phyloP scores from a whole-genome alignment of 148 eudicot genomes.

The Linanthus parryae region DNA sequence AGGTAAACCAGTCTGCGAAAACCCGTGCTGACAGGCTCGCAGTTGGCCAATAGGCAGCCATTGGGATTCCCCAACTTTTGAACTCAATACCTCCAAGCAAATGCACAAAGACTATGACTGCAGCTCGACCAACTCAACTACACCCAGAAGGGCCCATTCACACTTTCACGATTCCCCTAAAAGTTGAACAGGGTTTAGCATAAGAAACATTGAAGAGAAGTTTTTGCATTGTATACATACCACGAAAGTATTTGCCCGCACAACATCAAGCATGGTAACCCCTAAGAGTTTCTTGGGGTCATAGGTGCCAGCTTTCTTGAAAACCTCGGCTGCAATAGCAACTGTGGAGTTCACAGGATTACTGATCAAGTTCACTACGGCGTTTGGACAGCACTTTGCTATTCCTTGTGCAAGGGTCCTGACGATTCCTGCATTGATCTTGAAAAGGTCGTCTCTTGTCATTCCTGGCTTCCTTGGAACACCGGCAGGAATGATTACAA shows the following conservation, averaged over 20 bases:
- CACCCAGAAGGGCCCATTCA: too few species aligned
- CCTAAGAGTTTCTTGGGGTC: conserved; percentile 90
- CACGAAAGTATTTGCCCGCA: conserved; percentile 98
- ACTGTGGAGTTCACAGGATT: conserved; percentile 97
- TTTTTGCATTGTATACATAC: too few species aligned
- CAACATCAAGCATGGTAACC: conserved; percentile 96
- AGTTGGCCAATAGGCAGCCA: too few species aligned
- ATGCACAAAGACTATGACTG: too few species aligned
- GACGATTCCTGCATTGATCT: conserved; percentile 97
- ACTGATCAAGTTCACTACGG: conserved; percentile 86
- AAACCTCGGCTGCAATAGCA: conserved; percentile 94
- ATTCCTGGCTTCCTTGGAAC: conserved; percentile 98
- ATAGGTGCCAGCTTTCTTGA: conserved; percentile 95
- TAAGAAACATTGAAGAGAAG: too few species aligned
- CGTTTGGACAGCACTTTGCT: conserved; percentile 79
- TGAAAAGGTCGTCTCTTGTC: conserved; percentile 97
- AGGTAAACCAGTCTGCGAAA: too few species aligned
- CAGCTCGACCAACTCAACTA: too few species aligned
- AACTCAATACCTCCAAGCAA: too few species aligned
- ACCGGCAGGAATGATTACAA: conserved; percentile 92
- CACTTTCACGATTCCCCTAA: too few species aligned
- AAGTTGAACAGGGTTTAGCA: too few species aligned
- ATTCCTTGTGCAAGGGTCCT: conserved; percentile 88
- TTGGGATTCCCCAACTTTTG: too few species aligned
- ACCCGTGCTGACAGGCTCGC: too few species aligned